Base-by-base conservation (phyloP, 2,329 filamentous ascomycete species). In the Blastomyces parvus region DNA sequence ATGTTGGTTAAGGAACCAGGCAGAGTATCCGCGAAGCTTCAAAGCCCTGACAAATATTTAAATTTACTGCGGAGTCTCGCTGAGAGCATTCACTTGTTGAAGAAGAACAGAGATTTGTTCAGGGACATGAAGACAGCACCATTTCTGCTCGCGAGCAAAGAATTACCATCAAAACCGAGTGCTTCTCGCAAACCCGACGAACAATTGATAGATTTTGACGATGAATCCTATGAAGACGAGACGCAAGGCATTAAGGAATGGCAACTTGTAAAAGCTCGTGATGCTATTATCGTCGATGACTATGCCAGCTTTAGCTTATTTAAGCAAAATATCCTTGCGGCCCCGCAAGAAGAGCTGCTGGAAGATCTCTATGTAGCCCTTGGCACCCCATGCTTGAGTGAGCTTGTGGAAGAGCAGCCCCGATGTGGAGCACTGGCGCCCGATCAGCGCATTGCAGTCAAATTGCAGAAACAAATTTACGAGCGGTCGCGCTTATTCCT, bases 401-500 rank as follows among this genome's bases (percentile, higher is more conserved):
- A 82, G 62, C 83, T 93, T 22, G 88, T 97, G 14, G 86, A 91
- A 69, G 88, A 93, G 70, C 86, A 92, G 63, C 82, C 90, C 25
- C 84, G 83, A 36, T 86, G 94, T 69, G 91, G 91, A 0, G 77
- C 82, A 2, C 78, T 84, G 48, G 82, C 83, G 17, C 78, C 84
- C 3, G 88, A 90, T 69, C 89, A 93, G 70, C 83, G 82, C 33
- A 77, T 81, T n/a, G 89, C 88, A 1, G 78, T 82, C 60, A 85
- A 85, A 71, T 76, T 97, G 53, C 86, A 88, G 62, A 91, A 88
- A 69, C 86, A 93, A 66, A 89, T 97, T 22, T 80, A 95, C 4
- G 95, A 99, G 74, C 86, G 94, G 62, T 88, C 89, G 62, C 90
- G 93, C 67, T 83, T 99, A 33, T 99, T 97, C 74, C 80, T 99